These are phyloP conservation scores for Sphaerostilbella broomeana DNA, from an alignment of 2,329 filamentous ascomycete species.

Conservation along the genomic window DNA sequence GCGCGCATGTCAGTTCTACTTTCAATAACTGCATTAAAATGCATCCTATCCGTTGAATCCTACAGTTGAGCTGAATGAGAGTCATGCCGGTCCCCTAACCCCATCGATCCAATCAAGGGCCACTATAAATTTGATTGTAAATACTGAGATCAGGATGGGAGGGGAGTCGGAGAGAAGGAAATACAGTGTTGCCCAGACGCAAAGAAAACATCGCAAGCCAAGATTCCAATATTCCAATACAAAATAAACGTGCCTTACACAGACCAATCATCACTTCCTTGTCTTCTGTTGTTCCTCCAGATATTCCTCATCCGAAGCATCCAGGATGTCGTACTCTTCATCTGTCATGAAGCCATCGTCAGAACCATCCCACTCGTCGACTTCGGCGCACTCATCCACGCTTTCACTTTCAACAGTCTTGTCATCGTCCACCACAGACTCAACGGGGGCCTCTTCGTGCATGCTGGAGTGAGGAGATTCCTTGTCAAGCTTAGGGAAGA, in stretches of 20 bases:
- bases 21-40: slow-evolving; percentile 15
- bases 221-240: slow-evolving; percentile 8
- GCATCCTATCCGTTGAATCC: slow-evolving; percentile 19
- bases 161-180: slow-evolving; percentile 1
- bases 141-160: no score
- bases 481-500: slow-evolving; percentile 94
- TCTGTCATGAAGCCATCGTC: slow-evolving; percentile 85
- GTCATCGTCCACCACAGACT: slow-evolving; percentile 4
- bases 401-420: slow-evolving; percentile 34
- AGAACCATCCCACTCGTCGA: slow-evolving; percentile 57
- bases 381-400: slow-evolving; percentile 33
- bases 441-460: slow-evolving; percentile 56
- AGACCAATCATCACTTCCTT: slow-evolving; percentile 29
- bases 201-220: slow-evolving; percentile 6
- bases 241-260: slow-evolving; percentile 2
- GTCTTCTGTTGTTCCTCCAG: slow-evolving; percentile 48
- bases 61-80: slow-evolving; percentile 17
- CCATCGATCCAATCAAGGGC: not conserved
- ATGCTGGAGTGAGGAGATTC: slow-evolving; percentile 79
- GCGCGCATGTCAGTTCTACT: no score
- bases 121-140: no score
- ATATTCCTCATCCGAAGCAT: slow-evolving; percentile 87
- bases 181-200: slow-evolving; percentile 10
- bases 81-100: slow-evolving; percentile 4
- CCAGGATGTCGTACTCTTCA: slow-evolving; percentile 95